Evolutionary conservation across 1,284 basidiomycete species (phyloP).

Genomic region (Rhodofomes roseus): DNA sequence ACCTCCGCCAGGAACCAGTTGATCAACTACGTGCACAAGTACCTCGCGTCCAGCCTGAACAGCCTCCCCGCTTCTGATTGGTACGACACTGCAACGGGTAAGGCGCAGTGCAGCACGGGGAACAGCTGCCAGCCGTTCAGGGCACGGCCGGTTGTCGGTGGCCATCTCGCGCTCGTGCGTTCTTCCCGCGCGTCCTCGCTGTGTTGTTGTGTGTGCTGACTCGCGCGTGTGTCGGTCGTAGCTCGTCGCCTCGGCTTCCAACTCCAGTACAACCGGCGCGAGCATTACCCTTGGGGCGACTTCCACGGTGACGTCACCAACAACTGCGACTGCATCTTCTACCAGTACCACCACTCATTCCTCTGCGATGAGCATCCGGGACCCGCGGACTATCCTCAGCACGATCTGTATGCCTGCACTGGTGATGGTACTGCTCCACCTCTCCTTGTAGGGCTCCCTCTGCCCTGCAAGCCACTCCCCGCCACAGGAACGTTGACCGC

Average conservation of each 20-base stretch:
- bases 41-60: constrained; percentile 42
- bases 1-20: constrained; percentile 45
- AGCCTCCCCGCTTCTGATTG: constrained; percentile 54
- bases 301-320: not conserved
- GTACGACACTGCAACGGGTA: constrained; percentile 55
- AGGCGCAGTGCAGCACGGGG: constrained; percentile 11
- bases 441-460: not conserved
- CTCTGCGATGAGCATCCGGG: not conserved
- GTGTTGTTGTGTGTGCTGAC: too few species aligned
- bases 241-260: not conserved
- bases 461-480: not conserved
- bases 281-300: not conserved
- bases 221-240: too few species aligned
- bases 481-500: not conserved
- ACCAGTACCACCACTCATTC: not conserved
- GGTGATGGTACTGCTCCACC: not conserved
- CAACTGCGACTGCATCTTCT: not conserved
- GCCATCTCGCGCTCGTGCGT: constrained; percentile 44
- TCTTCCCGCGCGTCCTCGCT: too few species aligned
- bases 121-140: constrained; percentile 38
- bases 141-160: constrained; percentile 58
- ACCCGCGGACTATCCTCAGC: not conserved
- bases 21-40: constrained; percentile 51
- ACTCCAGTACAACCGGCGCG: not conserved
- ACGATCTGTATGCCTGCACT: not conserved